These are phyloP conservation scores for Thuidium tamariscinum DNA, from an alignment of 225 moss, liverwort and hornwort genomes.

Conservation along the genomic window DNA sequence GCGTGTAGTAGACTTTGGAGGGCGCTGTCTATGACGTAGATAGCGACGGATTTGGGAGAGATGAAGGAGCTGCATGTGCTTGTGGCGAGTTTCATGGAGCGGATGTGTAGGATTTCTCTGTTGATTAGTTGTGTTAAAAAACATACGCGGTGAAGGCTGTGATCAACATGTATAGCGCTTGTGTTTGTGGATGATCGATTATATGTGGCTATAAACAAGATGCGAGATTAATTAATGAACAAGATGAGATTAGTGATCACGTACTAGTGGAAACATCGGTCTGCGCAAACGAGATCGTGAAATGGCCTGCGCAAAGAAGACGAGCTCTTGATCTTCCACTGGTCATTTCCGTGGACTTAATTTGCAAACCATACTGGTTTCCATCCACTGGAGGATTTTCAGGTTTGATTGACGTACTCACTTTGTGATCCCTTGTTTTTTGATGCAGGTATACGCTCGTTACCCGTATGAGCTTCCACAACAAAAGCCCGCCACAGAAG, in stretches of 20 bases:
- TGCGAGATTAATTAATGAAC: background rate
- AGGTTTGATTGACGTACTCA: background rate
- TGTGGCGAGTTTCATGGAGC: background rate
- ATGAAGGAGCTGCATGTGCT: background rate
- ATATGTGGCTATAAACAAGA: background rate
- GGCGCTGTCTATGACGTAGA: background rate
- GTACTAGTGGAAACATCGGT: background rate
- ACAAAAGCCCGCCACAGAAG: background rate
- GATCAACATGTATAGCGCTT: background rate
- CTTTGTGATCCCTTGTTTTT: background rate
- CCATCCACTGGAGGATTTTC: background rate
- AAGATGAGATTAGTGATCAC: background rate
- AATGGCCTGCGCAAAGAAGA: background rate
- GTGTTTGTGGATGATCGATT: background rate
- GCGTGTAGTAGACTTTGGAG: background rate
- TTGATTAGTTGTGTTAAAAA: background rate
- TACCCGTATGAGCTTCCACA: background rate
- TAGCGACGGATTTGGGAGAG: background rate
- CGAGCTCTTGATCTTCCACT: background rate
- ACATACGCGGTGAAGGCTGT: background rate
- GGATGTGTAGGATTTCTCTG: background rate
- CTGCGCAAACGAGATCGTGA: background rate
- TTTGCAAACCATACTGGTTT: background rate
- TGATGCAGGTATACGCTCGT: background rate
- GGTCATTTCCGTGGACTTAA: background rate